Evolutionary conservation across 331 rosid genomes (phyloP), one percentile per base, ranked within the genome.

Genomic region (Arachis monticola): DNA sequence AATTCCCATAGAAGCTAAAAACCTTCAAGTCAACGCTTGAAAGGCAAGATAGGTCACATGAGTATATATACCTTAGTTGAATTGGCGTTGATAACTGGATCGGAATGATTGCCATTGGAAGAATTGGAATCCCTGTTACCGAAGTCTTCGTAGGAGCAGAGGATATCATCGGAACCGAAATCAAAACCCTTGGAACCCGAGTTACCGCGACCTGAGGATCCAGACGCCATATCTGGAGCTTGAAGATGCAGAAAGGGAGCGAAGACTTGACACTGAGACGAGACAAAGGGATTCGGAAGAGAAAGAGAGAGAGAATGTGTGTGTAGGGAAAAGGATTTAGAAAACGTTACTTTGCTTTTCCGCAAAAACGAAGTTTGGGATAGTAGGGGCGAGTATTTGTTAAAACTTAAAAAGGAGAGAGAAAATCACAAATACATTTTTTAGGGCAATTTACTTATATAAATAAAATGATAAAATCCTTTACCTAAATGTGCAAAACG

Each of bases 131-230:
- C 97, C 74, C 88, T 90, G 56, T 77, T 87, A 46, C 57, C 73
- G 60, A 70, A 95, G 90, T 95, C 99, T 11, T 95, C 93, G 76
- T 88, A 95, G 6, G 99, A 88, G 74, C 97, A 90, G 44, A 95
- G 96, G 76, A 95, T 95, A 27, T 95, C 97, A 79, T 92, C 99
- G 27, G 99, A 58, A 32, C 58, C 97, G 69, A 95, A 95, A 88
- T 92, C 97, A 69, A 90, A 92, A 1, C 93, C 93, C 69, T 94
- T 92, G 17, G 99, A 84, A 70, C 74, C 87, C 38, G 92, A 79
- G 70, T 88, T 92, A 30, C 81, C 78, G 82, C 96, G 92, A 60
- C 86, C 92, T 10, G 97, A 80, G 1, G 97, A 90, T 77, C 99
- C 99, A 64, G 99, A 92, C 69, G 97, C 97, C 99, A 95, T 95